These are phyloP conservation scores for Tetracentron sinense DNA, from an alignment of 164 flowering plant species.

Conservation along the genomic window DNA sequence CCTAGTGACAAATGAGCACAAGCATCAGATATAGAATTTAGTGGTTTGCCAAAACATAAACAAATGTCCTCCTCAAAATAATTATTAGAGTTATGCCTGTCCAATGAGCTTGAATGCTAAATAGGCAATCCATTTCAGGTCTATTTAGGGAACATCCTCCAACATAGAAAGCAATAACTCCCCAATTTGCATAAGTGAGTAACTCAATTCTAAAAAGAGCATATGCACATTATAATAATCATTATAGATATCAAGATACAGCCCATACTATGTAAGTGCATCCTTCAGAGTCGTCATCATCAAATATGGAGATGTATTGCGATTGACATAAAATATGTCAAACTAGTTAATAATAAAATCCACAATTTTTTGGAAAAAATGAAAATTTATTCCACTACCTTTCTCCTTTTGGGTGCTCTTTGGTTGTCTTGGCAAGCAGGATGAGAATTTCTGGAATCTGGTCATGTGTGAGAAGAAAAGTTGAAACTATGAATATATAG, in stretches of 20 bases:
- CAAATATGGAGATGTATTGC: conserved; percentile 1
- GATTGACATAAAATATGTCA: neutral
- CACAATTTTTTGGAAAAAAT: neutral
- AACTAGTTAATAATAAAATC: neutral
- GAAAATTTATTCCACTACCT: conserved; percentile 39
- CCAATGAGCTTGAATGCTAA: neutral
- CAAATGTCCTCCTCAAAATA: too few species aligned
- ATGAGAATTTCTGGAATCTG: conserved; percentile 27
- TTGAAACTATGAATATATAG: neutral
- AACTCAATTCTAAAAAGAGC: neutral
- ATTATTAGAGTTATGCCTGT: too few species aligned
- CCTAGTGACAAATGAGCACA: too few species aligned
- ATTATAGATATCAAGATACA: neutral
- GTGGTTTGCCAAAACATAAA: too few species aligned
- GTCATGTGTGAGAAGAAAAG: neutral
- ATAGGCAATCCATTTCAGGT: neutral
- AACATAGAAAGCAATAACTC: neutral
- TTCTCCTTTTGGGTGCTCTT: conserved; percentile 46
- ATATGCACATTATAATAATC: neutral
- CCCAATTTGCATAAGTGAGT: neutral
- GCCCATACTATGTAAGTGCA: neutral
- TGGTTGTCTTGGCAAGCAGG: conserved; percentile 27
- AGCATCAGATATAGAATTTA: too few species aligned
- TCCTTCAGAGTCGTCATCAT: neutral
- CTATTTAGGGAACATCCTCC: neutral